phyloP scores from a whole-genome alignment of 2,329 filamentous ascomycete species.

The Botrytis deweyae region DNA sequence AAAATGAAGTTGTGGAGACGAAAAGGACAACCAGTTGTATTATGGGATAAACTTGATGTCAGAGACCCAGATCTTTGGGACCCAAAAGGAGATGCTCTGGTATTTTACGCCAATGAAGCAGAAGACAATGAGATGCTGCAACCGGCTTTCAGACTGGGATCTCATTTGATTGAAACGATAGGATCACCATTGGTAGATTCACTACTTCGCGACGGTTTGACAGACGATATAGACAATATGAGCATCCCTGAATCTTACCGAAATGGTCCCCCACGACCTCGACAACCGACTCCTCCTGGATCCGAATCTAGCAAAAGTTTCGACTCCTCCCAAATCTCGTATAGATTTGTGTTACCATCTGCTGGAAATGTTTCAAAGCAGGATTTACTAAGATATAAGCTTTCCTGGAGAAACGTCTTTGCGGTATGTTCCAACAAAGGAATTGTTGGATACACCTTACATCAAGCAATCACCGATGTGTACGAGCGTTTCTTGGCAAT shows the following conservation, averaged over 20 bases:
- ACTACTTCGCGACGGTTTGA: conserved; percentile 53
- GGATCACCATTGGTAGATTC: conserved; percentile 55
- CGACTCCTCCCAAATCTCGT: conserved; percentile 48
- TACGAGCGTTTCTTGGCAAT: conserved; percentile 58
- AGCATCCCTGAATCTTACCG: not conserved
- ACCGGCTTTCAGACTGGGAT: conserved; percentile 57
- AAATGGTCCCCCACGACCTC: not conserved
- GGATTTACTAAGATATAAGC: conserved; percentile 56
- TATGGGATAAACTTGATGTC: conserved; percentile 10
- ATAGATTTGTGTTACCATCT: conserved; percentile 63
- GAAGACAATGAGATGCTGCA: conserved; percentile 42
- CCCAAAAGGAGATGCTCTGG: conserved; percentile 58
- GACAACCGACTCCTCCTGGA: not conserved
- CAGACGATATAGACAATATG: conserved; percentile 49
- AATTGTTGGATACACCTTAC: conserved; percentile 62
- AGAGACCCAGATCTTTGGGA: conserved; percentile 47
- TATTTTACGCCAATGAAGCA: conserved; percentile 53
- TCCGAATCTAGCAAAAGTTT: conserved; percentile 17
- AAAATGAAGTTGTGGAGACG: conserved; percentile 15
- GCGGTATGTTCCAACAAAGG: conserved; percentile 63
- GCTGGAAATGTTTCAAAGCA: conserved; percentile 49
- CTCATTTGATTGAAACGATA: conserved; percentile 57
- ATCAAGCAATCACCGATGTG: conserved; percentile 62
- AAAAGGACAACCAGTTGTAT: not conserved
- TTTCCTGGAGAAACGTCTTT: conserved; percentile 69